Conservation (phyloP, 306 rosid genomes). For the Quercus glauca region DNA sequence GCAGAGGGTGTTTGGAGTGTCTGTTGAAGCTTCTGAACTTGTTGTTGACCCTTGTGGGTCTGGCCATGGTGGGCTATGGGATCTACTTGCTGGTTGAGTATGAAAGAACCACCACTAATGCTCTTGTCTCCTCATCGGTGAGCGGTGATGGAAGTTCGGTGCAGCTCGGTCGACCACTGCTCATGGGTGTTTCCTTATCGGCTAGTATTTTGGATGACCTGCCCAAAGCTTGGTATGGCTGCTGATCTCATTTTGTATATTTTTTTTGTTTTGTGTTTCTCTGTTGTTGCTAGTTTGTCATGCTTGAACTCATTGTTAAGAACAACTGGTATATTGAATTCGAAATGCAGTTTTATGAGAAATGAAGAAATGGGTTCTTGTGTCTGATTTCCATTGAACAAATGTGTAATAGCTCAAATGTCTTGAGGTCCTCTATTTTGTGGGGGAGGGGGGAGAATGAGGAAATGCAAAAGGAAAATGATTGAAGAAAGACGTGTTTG, state of each 20-base stretch:
- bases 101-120: slow-evolving; percentile 32
- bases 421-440: not conserved
- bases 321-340: not conserved
- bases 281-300: not conserved
- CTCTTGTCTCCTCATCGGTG: slow-evolving; percentile 17
- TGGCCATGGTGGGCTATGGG: slow-evolving; percentile 88
- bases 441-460: not conserved
- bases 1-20: slow-evolving; percentile 89
- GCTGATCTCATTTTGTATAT: slow-evolving; percentile 4
- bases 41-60: slow-evolving; percentile 67
- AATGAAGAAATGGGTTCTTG: not conserved
- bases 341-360: not conserved
- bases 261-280: not conserved
- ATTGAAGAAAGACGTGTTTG: not conserved
- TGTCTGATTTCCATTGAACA: not conserved
- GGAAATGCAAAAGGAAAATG: not conserved
- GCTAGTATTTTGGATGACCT: slow-evolving; percentile 50
- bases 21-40: slow-evolving; percentile 86
- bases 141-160: slow-evolving; percentile 44
- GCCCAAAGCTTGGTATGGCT: slow-evolving; percentile 79
- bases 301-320: not conserved
- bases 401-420: not conserved
- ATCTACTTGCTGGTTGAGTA: slow-evolving; percentile 75
- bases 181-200: slow-evolving; percentile 57
- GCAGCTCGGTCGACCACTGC: slow-evolving; percentile 82